Base-by-base conservation (phyloP, 805 yeast genomes). In the Metschnikowia santaceciliae region DNA sequence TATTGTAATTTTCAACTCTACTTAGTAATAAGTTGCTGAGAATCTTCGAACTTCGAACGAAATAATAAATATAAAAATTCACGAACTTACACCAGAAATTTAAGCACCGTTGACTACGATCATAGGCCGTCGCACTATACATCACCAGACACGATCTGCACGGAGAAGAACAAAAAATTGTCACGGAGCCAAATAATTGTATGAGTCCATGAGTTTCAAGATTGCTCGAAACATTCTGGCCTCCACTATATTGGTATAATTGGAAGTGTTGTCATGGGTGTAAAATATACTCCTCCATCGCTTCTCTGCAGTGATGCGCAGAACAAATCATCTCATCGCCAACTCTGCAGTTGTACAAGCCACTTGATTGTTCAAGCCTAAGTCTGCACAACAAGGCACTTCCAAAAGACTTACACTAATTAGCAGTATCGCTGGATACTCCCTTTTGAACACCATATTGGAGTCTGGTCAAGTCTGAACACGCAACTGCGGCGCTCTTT, bases 251-350 rank as follows among this genome's bases (percentile, higher is more conserved):
- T 26, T 8, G 4, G 30, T 8, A 8, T 10, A 26, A 8, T 26
- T 7, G 13, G 22, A 26, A 26, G 13, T 40, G 17, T 6, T 14
- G 14, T 23, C n/a, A 10, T 40, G 34, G 43, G 43, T 26, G 43
- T 34, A 40, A 40, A 40, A 40, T 4, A 15, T 30, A 15, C 11
- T 15, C 20, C 33, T 15, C n/a, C 17, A 17, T 1, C n/a, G 7
- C 32, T 40, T 40, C 43, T 40, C 43, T 40, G 43, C 43, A 40
- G 43, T 40, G 26, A 40, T 40, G 43, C 43, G 43, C 43, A 40
- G 43, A 26, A 17, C 14, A 40, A 40, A 40, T 14, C 10, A 40
- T 40, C 43, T 40, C 43, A 40, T 40, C 34, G 4, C 42, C 15
- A 37, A 22, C 32, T 17, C 43, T 40, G 15, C 5, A 15, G 14